Evolutionary conservation across 2,329 filamentous ascomycete genomes (phyloP).

Genomic region (Sclerotinia sclerotiorum): DNA sequence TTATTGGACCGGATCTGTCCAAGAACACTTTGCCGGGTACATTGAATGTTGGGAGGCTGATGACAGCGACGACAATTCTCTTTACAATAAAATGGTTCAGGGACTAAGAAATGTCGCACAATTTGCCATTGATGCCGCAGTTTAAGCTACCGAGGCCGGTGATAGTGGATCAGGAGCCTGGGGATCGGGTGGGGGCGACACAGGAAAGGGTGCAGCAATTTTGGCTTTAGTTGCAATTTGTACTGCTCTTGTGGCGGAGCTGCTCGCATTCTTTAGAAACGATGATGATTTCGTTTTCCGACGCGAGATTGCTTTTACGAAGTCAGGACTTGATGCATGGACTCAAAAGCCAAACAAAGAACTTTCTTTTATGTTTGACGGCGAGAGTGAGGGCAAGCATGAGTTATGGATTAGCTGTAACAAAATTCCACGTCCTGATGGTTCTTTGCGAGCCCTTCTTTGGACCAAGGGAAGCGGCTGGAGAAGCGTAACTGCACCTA

Average conservation of each 20-base stretch:
- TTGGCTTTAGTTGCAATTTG: not conserved
- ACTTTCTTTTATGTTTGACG: not conserved
- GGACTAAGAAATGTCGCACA: not conserved
- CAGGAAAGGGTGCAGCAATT: not conserved
- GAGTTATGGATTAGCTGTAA: not conserved
- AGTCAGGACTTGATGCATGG: not conserved
- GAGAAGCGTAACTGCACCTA: no score
- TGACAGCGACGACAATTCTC: not conserved
- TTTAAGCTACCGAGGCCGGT: not conserved
- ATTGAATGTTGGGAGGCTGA: not conserved
- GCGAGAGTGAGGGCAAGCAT: not conserved
- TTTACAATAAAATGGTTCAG: not conserved
- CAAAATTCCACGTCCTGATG: no score
- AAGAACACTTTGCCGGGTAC: not conserved
- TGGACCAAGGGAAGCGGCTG: rapidly evolving
- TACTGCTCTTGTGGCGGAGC: not conserved
- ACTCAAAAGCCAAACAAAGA: not conserved
- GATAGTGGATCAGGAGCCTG: not conserved
- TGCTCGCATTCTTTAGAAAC: not conserved
- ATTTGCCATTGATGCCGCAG: not conserved
- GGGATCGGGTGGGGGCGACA: not conserved
- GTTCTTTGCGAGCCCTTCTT: no score
- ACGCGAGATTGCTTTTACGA: not conserved
- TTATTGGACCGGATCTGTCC: not conserved
- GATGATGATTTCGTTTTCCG: not conserved